Conservation (phyloP, 352 stramenopile genomes). For the Elongisporangium senticosum region DNA sequence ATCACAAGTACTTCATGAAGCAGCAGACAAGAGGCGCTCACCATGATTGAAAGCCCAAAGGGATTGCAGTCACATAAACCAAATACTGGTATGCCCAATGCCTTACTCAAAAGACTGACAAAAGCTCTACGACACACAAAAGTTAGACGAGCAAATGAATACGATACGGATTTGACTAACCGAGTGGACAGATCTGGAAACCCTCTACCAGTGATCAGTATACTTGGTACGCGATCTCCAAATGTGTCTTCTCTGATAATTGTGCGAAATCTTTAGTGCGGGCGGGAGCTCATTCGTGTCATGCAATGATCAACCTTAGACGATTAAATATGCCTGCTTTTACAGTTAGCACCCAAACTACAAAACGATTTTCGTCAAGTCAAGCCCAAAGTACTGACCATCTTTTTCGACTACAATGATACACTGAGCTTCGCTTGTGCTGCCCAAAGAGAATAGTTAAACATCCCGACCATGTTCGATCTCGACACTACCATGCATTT, state of each 20-base stretch:
- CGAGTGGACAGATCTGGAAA: constrained; percentile 93
- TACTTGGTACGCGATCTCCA: constrained; percentile 81
- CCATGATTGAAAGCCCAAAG: constrained; percentile 91
- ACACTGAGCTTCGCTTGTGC: constrained; percentile 63
- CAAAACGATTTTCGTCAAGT: background rate
- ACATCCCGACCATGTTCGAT: background rate
- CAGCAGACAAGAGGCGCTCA: constrained; percentile 8
- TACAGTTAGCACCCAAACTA: background rate
- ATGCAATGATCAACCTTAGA: constrained; percentile 37
- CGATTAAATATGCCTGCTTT: constrained; percentile 91
- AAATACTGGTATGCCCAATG: constrained; percentile 84
- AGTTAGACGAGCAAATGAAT: background rate
- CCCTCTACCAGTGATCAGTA: constrained; percentile 91
- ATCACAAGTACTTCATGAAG: background rate
- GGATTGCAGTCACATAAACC: constrained; percentile 94
- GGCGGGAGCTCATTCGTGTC: background rate
- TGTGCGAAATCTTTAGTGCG: background rate
- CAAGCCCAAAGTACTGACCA: constrained; percentile 32
- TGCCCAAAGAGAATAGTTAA: constrained; percentile 10
- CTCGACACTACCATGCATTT: background rate
- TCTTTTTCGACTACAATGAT: constrained; percentile 96
- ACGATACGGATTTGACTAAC: constrained; percentile 16
- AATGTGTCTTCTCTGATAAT: constrained; percentile 75
- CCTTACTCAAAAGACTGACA: constrained; percentile 68
- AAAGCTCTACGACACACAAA: constrained; percentile 44